Evolutionary conservation across 208 protist species (phyloP).

Genomic region (Spironucleus salmonicida): DNA sequence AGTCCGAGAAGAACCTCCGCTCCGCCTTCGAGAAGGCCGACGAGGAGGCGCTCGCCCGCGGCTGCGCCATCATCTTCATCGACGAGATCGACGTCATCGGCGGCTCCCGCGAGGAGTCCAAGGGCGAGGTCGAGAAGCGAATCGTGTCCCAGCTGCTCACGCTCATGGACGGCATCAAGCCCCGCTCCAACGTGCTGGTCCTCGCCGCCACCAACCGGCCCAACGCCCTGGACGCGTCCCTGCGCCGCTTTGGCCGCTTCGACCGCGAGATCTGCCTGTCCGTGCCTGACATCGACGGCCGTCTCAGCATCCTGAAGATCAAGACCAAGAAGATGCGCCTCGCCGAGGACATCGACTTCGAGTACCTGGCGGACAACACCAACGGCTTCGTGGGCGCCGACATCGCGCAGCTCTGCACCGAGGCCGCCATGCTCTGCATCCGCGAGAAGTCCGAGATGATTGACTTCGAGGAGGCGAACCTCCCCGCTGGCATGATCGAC

Average conservation of each 20-base stretch:
- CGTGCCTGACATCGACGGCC: conserved; percentile 94
- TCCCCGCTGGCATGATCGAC: conserved; percentile 69
- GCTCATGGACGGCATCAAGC: conserved; percentile 99
- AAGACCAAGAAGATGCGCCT: conserved; percentile 99
- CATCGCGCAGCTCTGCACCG: conserved; percentile 85
- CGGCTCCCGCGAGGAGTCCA: conserved; percentile 94
- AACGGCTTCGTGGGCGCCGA: conserved; percentile 47
- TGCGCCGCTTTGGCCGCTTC: conserved; percentile 97
- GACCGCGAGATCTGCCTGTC: conserved; percentile 99
- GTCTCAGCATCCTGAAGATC: conserved; percentile 94
- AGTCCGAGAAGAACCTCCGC: conserved; percentile 94
- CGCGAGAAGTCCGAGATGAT: conserved; percentile 98
- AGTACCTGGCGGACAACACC: conserved; percentile 33
- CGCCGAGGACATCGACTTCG: conserved; percentile 53
- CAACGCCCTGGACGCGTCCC: conserved; percentile 93
- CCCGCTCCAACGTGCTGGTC: conserved; percentile 87
- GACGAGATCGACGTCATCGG: conserved; percentile 99
- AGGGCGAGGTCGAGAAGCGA: conserved; percentile 97
- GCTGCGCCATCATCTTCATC: conserved; percentile 99
- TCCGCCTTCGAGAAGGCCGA: conserved; percentile 98
- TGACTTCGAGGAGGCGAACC: conserved; percentile 91
- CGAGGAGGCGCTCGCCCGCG: conserved; percentile 50
- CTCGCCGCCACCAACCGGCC: conserved; percentile 99
- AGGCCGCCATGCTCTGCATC: conserved; percentile 95
- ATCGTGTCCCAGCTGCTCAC: conserved; percentile 99